Base-by-base conservation (phyloP, 2,329 filamentous ascomycete species). In the Apiospora malaysiana region DNA sequence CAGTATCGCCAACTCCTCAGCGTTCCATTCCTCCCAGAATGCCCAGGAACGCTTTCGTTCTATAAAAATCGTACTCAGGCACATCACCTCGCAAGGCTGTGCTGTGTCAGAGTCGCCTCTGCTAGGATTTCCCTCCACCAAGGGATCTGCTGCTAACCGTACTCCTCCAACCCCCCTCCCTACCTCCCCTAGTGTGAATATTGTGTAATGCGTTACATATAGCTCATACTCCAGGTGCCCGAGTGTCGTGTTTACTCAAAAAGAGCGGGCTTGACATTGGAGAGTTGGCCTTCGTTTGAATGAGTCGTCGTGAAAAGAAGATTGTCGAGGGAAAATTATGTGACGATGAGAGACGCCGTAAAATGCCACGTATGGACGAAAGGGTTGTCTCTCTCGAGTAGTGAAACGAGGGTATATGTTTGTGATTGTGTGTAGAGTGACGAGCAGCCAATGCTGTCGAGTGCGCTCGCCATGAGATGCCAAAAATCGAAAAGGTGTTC, bases 301-400 rank as follows among this genome's bases (percentile, higher is more conserved):
- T 46, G 42, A 67, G 46, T 67, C 40, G 65, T 67, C 65, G 43
- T 45, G 65, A 67, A 67, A 21, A 10, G 65, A 67, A 67, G 43
- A 40, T 63, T 63, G 56, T 63, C 56, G 56, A 67, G 65, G 25
- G 25, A 43, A 67, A 27, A 67, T 67, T 43, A 67, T 67, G 40
- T 67, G 65, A 45, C 43, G 65, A 67, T 46, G 43, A 67, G 43
- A 67, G 67, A 68, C 46, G 67, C 67, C 67, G 46, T 56, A 23
- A 40, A 56, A 68, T 47, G 67, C 27, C 67, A 42, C 67, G 46
- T 8, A n/a, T 46, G 46, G 37, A 47, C 67, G 42, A 68, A 56
- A 51, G n/a, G 27, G 27, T 40, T 27, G 27, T 40, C 45, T 56
- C 66, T 51, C 67, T 68, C 27, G 56, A 56, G 46, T 68, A 42